Evolutionary conservation across 2,329 filamentous ascomycete species (phyloP), one percentile per base, ranked within the genome.

Genomic region (Teratosphaeriaceae sp.): DNA sequence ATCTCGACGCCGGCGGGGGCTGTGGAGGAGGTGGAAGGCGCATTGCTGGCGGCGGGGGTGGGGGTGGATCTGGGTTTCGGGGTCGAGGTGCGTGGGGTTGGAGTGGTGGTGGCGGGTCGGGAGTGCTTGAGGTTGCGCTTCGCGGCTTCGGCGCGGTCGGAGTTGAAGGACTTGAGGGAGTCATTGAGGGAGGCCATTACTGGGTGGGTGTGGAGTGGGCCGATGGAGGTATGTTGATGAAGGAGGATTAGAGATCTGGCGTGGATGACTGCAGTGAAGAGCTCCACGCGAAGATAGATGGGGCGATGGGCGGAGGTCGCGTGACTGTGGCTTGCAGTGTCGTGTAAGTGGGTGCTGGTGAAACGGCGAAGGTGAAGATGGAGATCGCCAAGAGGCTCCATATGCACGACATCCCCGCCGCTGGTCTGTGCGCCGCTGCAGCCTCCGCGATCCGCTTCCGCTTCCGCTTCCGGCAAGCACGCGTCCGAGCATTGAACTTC

Each of bases 1-100:
- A 92, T 80, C 64, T 90, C 84, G 47, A 75, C 75, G 53, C 88
- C 88, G 40, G 82, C 49, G 11, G 34, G 15, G 12, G 37, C 27
- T 19, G 38, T 16, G 24, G 41, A 15, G 4, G 23, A 13, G 12
- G 16, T 11, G 38, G 57, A 56, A 30, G 55, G 50, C 11, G 50
- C 46, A 16, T 56, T 55, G 35, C 57, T 55, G 21, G 27, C 49
- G 38, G 55, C 43, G 29, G 44, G 38, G 18, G 19, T 15, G 19
- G 42, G 35, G 12, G 37, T 5, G 19, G 44, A 22, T n/a, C n/a
- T n/a, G 23, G 44, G 38, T 21, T 59, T 54, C 3, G 56, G 54
- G 2, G 53, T 59, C 9, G 52, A 49, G 12, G 50, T 49, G 35
- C 56, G 55, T 8, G 56, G 52, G n/a, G 48, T 34, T 4, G 19